Evolutionary conservation across 371 early-diverging fungal species (phyloP).

Genomic region (Apophysomyces sp.): DNA sequence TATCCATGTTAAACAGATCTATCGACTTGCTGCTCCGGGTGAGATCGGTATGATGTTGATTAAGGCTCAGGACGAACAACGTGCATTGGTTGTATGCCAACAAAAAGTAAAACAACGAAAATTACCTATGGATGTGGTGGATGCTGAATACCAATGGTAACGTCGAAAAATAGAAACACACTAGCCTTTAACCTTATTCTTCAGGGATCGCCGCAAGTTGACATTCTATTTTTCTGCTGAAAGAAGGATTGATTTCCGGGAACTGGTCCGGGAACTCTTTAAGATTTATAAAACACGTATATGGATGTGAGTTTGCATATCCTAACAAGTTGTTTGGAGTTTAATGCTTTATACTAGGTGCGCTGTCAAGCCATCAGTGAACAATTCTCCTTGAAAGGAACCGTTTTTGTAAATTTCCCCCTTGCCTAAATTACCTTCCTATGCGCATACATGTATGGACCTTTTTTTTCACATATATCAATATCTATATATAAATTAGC

Average conservation of each 20-base stretch:
- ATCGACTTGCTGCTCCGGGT: slow-evolving; percentile 74
- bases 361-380: slow-evolving; percentile 12
- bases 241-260: slow-evolving; percentile 96
- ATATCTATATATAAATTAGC: too few relatives aligned
- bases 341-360: slow-evolving; percentile 5
- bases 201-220: slow-evolving; percentile 91
- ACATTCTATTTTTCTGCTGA: slow-evolving; percentile 94
- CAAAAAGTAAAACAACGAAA: slow-evolving; percentile 82
- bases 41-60: slow-evolving; percentile 72
- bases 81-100: slow-evolving; percentile 85
- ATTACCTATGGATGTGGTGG: slow-evolving; percentile 92
- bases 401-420: too few relatives aligned
- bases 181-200: not conserved
- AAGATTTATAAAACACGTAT: slow-evolving; percentile 99
- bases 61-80: slow-evolving; percentile 87
- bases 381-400: slow-evolving; percentile 7
- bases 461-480: too few relatives aligned
- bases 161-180: not conserved
- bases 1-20: slow-evolving; percentile 79
- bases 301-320: slow-evolving; percentile 80
- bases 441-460: too few relatives aligned
- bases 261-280: slow-evolving; percentile 97
- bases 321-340: not conserved
- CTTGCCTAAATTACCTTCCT: too few relatives aligned
- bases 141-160: slow-evolving; percentile 97